These are phyloP conservation scores for Luffa aegyptiaca DNA, from an alignment of 306 rosid genomes.

Conservation along the genomic window DNA sequence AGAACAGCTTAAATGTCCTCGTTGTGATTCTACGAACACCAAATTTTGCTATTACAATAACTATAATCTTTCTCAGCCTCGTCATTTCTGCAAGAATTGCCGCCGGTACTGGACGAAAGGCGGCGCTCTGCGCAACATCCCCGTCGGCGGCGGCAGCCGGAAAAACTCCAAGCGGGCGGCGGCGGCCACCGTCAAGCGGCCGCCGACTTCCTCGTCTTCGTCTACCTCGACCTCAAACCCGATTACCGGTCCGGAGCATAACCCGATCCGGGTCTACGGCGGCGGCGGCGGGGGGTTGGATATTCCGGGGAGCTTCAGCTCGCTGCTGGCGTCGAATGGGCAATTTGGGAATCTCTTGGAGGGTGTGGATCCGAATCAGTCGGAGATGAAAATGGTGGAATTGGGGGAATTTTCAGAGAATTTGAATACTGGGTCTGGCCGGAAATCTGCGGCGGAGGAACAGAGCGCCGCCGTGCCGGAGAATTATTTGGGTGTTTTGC, in stretches of 20 bases:
- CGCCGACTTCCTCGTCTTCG: constrained; percentile 28
- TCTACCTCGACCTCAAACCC: constrained; percentile 21
- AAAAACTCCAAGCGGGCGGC: constrained; percentile 42
- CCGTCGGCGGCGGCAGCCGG: constrained; percentile 81
- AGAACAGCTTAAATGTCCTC: constrained; percentile 78
- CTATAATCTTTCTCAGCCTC: constrained; percentile 95
- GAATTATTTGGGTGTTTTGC: constrained; percentile 41
- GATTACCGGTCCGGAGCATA: constrained; percentile 20
- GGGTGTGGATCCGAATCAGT: constrained; percentile 46
- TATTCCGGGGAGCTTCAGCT: constrained; percentile 54
- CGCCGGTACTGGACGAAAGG: constrained; percentile 94
- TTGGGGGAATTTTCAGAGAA: constrained; percentile 39
- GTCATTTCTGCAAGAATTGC: constrained; percentile 93
- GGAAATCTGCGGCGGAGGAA: constrained; percentile 27
- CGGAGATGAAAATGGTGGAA: constrained; percentile 41
- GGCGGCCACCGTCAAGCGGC: constrained; percentile 25
- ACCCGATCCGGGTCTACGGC: constrained; percentile 8
- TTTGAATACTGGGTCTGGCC: constrained; percentile 31
- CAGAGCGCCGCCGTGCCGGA: constrained; percentile 35
- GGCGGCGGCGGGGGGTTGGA: constrained; percentile 12
- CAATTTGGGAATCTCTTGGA: constrained; percentile 45
- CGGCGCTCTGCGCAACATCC: constrained; percentile 78
- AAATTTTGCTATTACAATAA: constrained; percentile 95
- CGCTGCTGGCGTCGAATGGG: constrained; percentile 47
- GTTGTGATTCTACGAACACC: constrained; percentile 82